Base-by-base conservation (phyloP, 2,329 filamentous ascomycete species). In the Xylaria sp. region DNA sequence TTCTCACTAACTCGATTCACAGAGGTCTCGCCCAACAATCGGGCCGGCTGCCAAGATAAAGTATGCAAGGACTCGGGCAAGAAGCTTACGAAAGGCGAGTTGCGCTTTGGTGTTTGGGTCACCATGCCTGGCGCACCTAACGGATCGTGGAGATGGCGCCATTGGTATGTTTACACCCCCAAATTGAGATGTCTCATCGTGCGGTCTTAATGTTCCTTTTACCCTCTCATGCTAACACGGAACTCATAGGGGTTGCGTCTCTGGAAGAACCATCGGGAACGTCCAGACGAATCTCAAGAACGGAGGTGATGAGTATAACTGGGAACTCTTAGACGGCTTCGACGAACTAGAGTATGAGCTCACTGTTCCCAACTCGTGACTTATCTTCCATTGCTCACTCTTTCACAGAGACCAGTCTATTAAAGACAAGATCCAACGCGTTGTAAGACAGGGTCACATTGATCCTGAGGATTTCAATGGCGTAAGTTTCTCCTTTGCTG, bases 401-500 rank as follows among this genome's bases (percentile, higher is more conserved):
- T 1, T 51, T 54, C 30, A 46, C 58, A 78, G 77, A 3, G 75
- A 75, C 2, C 76, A 86, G 44, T 87, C 91, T 1, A 68, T 84
- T 1, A 85, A 92, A 74, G 83, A 83, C 50, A 96, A 94, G 78
- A 78, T 97, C 65, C 79, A 82, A 54, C 82, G 82, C 51, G 90
- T 89, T 55, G 74, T 97, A 23, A 80, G 82, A 60, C 82, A 92
- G 71, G 91, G 91, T 23, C 90, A 94, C 68, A 88, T 97, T 67
- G 88, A 89, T 66, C 81, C 91, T 48, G 87, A 90, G 55, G 93
- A 97, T 67, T 97, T 91, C 85, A 93, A 88, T 39, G 91, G 91
- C 10, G 92, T 96, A 81, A 76, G 89, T 79, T 37, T 30, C 23
- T 30, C 23, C 23, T 30, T 23, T 67, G 56, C 34, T 44, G 18